phyloP scores from a whole-genome alignment of 306 rosid genomes.

The Trifolium fragiferum region DNA sequence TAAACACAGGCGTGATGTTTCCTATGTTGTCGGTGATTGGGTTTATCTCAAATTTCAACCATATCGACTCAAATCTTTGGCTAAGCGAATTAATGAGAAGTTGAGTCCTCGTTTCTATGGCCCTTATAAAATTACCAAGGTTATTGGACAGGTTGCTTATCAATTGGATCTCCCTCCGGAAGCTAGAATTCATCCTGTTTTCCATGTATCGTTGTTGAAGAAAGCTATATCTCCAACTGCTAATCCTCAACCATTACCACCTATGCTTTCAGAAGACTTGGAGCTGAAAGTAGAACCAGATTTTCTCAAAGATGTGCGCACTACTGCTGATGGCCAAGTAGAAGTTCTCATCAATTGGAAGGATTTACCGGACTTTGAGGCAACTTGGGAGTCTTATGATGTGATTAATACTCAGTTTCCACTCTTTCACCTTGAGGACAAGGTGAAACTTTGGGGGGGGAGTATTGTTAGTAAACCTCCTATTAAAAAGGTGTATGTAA shows the following conservation, averaged over 20 bases:
- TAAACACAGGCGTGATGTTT: background rate
- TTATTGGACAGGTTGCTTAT: background rate
- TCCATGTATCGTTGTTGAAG: background rate
- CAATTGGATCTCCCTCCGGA: background rate
- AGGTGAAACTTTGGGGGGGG: background rate
- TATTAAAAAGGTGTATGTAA: no score
- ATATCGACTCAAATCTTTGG: background rate
- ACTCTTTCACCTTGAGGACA: background rate
- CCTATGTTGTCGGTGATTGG: conserved; percentile 2
- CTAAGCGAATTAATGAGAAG: background rate
- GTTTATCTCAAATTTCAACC: conserved; percentile 6
- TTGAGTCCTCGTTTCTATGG: background rate
- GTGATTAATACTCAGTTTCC: background rate
- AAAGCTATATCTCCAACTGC: background rate
- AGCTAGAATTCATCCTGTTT: background rate
- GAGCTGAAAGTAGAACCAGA: background rate
- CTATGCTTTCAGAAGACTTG: background rate
- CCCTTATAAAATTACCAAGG: background rate
- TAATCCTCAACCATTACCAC: background rate
- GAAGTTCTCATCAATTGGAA: background rate
- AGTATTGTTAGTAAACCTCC: background rate
- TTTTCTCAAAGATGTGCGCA: background rate
- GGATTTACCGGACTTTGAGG: background rate
- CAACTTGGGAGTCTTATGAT: background rate
- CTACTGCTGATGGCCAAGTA: background rate